phyloP scores from a whole-genome alignment of 257 asterid genomes.

The Thymus mandschuricus region DNA sequence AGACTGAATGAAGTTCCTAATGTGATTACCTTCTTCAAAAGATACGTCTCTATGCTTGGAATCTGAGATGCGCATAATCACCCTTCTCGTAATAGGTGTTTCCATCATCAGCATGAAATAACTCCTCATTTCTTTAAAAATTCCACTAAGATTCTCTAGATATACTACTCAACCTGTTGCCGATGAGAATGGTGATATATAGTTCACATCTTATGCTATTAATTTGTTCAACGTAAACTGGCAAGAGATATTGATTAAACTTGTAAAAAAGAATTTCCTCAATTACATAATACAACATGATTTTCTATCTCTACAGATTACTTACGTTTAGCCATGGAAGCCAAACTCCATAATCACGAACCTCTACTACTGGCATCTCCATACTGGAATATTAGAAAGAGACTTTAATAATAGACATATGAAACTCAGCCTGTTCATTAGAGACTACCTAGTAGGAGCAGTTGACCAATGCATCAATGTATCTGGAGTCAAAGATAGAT shows the following conservation, averaged over 20 bases:
- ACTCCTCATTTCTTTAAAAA: conserved; percentile 47
- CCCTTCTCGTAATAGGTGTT: conserved; percentile 72
- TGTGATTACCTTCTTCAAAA: conserved; percentile 66
- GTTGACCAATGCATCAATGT: conserved; percentile 99
- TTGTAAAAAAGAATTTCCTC: conserved; percentile 13
- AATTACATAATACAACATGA: conserved; percentile 8
- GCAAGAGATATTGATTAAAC: conserved; percentile 1
- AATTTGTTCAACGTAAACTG: conserved; percentile 5
- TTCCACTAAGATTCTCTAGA: conserved; percentile 86
- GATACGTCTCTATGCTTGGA: conserved; percentile 65
- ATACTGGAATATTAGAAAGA: conserved; percentile 54
- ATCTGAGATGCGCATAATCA: conserved; percentile 74
- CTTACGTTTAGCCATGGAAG: conserved; percentile 82
- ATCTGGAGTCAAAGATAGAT: conserved; percentile 52
- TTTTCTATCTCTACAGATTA: conserved; percentile 28
- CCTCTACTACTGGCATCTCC: conserved; percentile 98
- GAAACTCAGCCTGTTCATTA: conserved; percentile 11
- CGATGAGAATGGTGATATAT: conserved; percentile 23
- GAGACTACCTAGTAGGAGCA: conserved; percentile 86
- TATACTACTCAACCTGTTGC: conserved; percentile 83
- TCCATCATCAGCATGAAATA: conserved; percentile 59
- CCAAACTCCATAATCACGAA: conserved; percentile 82
- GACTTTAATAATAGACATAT: conserved; percentile 29
- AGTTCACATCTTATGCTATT: background rate
- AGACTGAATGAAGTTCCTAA: background rate